These are phyloP conservation scores for Phytophthora palmivora DNA, from an alignment of 352 stramenopile species.

Conservation along the genomic window DNA sequence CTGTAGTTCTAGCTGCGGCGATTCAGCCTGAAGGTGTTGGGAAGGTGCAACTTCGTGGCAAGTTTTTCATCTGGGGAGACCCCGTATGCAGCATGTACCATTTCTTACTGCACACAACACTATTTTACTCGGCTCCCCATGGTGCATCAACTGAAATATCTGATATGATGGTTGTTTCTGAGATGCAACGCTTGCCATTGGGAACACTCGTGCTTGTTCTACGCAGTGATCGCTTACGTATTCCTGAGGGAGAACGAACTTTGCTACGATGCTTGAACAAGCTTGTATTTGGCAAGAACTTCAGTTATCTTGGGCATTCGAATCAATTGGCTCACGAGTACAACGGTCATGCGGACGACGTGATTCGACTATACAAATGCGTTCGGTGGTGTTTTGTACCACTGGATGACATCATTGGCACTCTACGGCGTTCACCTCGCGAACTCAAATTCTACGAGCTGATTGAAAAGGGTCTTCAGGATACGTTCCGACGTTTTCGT, in stretches of 20 bases:
- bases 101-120: constrained; percentile 61
- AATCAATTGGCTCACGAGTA: constrained; percentile 22
- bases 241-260: constrained; percentile 62
- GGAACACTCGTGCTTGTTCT: constrained; percentile 69
- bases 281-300: constrained; percentile 48
- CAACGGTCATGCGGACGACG: constrained; percentile 46
- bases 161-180: constrained; percentile 40
- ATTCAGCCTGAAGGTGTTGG: constrained; percentile 26
- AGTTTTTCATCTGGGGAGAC: constrained; percentile 63
- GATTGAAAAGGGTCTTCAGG: constrained; percentile 40
- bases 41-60: constrained; percentile 35
- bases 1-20: constrained; percentile 6
- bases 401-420: constrained; percentile 61
- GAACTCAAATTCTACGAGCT: constrained; percentile 69
- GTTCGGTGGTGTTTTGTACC: constrained; percentile 75
- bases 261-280: constrained; percentile 51
- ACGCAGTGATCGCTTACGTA: constrained; percentile 62
- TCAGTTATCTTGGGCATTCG: constrained; percentile 17
- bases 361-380: constrained; percentile 60
- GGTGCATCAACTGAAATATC: constrained; percentile 33
- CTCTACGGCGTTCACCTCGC: constrained; percentile 47
- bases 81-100: constrained; percentile 75
- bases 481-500: constrained; percentile 39
- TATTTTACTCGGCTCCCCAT: constrained; percentile 63
- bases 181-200: constrained; percentile 58